Evolutionary conservation across 179 eudicot genomes (phyloP).

Genomic region (Spergularia azorica): DNA sequence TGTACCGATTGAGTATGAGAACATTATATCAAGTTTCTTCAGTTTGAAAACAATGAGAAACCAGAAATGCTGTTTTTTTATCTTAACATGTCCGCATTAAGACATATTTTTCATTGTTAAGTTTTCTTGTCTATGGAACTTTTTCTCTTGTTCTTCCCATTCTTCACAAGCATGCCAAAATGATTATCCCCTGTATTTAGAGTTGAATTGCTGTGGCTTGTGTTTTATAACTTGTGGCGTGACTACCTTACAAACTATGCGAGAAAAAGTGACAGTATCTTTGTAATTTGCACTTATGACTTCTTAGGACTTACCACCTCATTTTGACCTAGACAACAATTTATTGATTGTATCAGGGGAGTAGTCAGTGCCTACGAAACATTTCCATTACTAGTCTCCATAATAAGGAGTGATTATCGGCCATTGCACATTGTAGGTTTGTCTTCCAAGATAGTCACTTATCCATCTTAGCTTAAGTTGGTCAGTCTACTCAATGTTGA

Average conservation of each 20-base stretch:
- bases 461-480: background rate
- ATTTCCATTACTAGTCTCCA: background rate
- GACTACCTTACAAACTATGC: background rate
- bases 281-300: background rate
- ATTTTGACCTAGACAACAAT: background rate
- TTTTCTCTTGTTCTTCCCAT: background rate
- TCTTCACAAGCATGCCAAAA: conserved; percentile 1
- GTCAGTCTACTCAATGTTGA: background rate
- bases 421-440: background rate
- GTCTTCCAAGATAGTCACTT: background rate
- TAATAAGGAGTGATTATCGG: background rate
- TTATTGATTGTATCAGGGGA: background rate
- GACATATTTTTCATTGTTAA: background rate
- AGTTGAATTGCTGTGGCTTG: background rate
- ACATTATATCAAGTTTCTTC: background rate
- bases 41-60: background rate
- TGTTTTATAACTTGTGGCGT: background rate
- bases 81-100: background rate
- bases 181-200: no score
- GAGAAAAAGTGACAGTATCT: background rate
- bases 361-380: background rate
- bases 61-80: background rate
- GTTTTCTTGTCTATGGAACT: background rate
- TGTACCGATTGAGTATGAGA: background rate
- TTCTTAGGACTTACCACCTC: background rate